Base-by-base conservation (phyloP, 768 basidiomycete species). In the Calocybe gangraenosa region DNA sequence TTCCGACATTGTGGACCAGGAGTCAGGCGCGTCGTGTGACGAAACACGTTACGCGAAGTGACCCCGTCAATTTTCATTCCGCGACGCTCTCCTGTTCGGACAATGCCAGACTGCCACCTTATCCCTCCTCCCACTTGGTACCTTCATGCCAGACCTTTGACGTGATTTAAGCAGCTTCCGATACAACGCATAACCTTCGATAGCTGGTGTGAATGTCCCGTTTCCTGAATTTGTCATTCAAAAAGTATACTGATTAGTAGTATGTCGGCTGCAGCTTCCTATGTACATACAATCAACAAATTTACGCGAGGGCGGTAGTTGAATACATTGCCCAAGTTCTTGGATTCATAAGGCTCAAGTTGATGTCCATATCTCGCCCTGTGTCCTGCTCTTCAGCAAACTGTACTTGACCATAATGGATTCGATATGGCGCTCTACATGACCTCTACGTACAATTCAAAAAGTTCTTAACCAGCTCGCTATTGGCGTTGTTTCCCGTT, bases 11-110 rank as follows among this genome's bases (percentile, higher is more conserved):
- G 23, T 40, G 41, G 41, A 18, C 53, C 39, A 11, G 22, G 23
- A 47, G 42, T 42, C 45, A 55, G 47, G 45, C 47, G 44, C 45
- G 37, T 33, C 14, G 37, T 17, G 44, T 46, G 49, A 51, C 42
- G 23, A 20, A 30, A 39, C 36, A 17, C 46, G 49, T 51, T 43
- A 44, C 50, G 34, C 33, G 39, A 35, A n/a, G 41, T 36, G 30
- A 46, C 45, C 42, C 40, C 25, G 5, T 28, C 25, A 28, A 28
- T 28, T 28, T 28, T 28, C 25, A 28, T 28, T 28, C 44, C 39
- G 37, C 45, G 38, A 41, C 15, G 22, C 44, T 32, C 37, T 45
- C 21, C 25, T 32, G 22, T 23, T 38, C 33, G 43, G 45, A 40
- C 32, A 36, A 40, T 36, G 15, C 41, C 38, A 34, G 17, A 17